Percentiles rank a stretch among this genome's conserved stretches.
Conservation (phyloP, 352 stramenopile genomes). For the Pythium apleroticum region DNA sequence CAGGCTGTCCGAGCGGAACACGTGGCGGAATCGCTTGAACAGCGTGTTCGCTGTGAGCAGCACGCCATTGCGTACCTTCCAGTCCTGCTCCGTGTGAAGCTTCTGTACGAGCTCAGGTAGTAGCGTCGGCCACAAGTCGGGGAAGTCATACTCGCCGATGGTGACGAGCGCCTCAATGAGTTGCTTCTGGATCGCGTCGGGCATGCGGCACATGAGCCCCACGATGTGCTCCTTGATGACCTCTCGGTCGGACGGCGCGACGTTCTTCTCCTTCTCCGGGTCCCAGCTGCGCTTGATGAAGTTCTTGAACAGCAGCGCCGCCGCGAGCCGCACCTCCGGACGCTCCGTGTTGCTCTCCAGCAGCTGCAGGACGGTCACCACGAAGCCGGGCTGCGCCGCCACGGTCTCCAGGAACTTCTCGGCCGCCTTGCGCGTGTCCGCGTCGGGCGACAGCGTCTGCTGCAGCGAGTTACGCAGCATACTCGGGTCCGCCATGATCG, state of each 20-base stretch:
- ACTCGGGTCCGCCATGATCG: slow-evolving; percentile 43
- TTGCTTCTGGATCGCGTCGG: slow-evolving; percentile 92
- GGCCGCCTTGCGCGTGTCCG: slow-evolving; percentile 65
- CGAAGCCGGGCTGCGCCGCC: slow-evolving; percentile 64
- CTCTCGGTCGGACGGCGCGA: slow-evolving; percentile 85
- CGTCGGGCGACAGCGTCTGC: slow-evolving; percentile 74
- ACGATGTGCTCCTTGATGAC: slow-evolving; percentile 98
- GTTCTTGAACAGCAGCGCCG: slow-evolving; percentile 96
- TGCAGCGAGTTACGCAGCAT: slow-evolving; percentile 75
- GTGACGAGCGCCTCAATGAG: slow-evolving; percentile 96
- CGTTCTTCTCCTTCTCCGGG: slow-evolving; percentile 72
- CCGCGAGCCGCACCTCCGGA: slow-evolving; percentile 67
- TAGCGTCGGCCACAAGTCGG: slow-evolving; percentile 94
- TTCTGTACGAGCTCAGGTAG: slow-evolving; percentile 94
- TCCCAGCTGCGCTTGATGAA: slow-evolving; percentile 98
- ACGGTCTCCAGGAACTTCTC: slow-evolving; percentile 69
- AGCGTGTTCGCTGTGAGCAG: slow-evolving; percentile 98
- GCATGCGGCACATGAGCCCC: slow-evolving; percentile 97
- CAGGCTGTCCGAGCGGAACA: slow-evolving; percentile 94
- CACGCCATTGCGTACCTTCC: slow-evolving; percentile 93
- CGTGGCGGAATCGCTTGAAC: slow-evolving; percentile 96
- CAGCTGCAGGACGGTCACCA: slow-evolving; percentile 69
- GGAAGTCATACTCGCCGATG: slow-evolving; percentile 98
- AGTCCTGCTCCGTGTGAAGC: slow-evolving; percentile 88
- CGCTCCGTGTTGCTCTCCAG: slow-evolving; percentile 63